Base-by-base conservation (phyloP, 768 basidiomycete species). In the Atractiella rhizophila region DNA sequence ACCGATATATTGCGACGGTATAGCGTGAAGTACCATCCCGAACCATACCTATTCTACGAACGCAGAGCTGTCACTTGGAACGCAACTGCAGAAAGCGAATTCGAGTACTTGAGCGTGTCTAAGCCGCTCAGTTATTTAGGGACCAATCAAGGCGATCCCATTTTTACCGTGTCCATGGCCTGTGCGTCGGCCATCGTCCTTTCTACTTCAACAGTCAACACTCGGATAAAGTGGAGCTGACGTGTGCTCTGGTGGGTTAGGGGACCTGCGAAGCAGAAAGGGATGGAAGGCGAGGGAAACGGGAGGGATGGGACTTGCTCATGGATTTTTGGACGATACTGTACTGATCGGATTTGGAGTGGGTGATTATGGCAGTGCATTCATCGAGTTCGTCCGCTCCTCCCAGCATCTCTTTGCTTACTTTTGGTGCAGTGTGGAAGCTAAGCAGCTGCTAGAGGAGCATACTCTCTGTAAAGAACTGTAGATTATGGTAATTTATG, bases 141-240 rank as follows among this genome's bases (percentile, higher is more conserved):
- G 1, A 46, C 45, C 28, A 42, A 46, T 37, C 45, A 46, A n/a
- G 45, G 40, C 31, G 45, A 46, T 33, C 40, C 45, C 3, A 46
- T 46, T 34, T 46, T 46, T 29, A 46, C 45, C 16, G 40, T 42
- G 11, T 33, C 36, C 18, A 41, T 46, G 35, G 15, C 30, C 3
- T 42, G 38, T 42, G 12, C 16, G 40, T 42, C 18, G n/a, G n/a
- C n/a, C n/a, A n/a, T 30, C 23, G 12, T n/a, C 13, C 4, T 8
- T 25, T 24, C 11, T 28, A 16, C 23, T 24, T 20, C 16, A 9
- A n/a, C 12, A 8, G 15, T 13, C 26, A 13, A 8, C 19, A 3
- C 6, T n/a, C 11, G 3, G 5, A 2, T 6, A n/a, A n/a, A n/a
- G n/a, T n/a, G n/a, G n/a, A n/a, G 31, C 23, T 19, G 6, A 27